Conservation (phyloP, 805 yeast genomes). For the Starmerella riodocensis region DNA sequence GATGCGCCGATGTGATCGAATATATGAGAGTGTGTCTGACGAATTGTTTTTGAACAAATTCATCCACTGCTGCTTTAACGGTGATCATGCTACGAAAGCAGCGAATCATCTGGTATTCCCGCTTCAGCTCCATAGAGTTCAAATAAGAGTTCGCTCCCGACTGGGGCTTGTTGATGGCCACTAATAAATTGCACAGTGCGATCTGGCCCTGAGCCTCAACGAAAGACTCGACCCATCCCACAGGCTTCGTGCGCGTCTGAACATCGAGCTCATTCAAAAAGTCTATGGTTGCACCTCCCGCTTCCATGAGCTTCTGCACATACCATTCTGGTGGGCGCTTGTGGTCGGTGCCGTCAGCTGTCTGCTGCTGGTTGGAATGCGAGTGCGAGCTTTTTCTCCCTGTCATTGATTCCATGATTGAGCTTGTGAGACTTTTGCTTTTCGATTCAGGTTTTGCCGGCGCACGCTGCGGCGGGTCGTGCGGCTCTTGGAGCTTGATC, state of each 20-base stretch:
- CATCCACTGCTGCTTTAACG: constrained; percentile 46
- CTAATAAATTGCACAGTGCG: constrained; percentile 55
- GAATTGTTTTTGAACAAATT: constrained; percentile 33
- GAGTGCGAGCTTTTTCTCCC: constrained; percentile 5
- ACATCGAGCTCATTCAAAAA: constrained; percentile 81
- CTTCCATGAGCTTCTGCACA: constrained; percentile 59
- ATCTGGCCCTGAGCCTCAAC: constrained; percentile 66
- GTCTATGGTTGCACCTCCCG: constrained; percentile 43
- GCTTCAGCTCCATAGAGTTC: constrained; percentile 40
- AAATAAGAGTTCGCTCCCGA: constrained; percentile 16
- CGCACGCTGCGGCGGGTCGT: background rate
- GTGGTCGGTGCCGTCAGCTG: constrained; percentile 1
- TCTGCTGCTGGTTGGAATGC: background rate
- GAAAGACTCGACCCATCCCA: constrained; percentile 68
- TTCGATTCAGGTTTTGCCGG: background rate
- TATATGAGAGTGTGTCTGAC: constrained; percentile 52
- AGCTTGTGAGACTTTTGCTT: constrained; percentile 3
- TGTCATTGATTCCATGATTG: constrained; percentile 7
- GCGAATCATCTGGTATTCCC: constrained; percentile 62
- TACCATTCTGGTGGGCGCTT: constrained; percentile 49
- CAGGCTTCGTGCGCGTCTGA: constrained; percentile 78
- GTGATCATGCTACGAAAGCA: constrained; percentile 66
- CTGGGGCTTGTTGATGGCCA: constrained; percentile 34
- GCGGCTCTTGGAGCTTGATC: constrained; percentile 4
- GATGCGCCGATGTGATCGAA: constrained; percentile 59